A percentile compares a stretch with the other conserved stretches of the same genome.
These are phyloP conservation scores for Pichia gijzeniarum DNA, from an alignment of 805 yeast genomes.

Conservation along the genomic window DNA sequence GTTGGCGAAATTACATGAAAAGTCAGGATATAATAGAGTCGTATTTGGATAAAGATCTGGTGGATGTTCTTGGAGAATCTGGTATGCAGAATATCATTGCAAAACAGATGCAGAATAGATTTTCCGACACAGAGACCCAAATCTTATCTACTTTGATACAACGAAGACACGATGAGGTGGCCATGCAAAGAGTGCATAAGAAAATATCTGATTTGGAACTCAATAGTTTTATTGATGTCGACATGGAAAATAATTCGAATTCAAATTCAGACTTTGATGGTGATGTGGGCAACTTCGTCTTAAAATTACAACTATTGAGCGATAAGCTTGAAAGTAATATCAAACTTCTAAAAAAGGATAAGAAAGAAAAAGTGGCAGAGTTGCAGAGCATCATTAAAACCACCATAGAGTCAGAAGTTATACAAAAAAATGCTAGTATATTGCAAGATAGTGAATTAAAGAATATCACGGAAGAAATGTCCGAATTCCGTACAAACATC, in stretches of 20 bases:
- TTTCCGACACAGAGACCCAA: slow-evolving; percentile 5
- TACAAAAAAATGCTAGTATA: not conserved
- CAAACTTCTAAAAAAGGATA: slow-evolving; percentile 10
- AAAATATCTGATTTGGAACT: slow-evolving; percentile 15
- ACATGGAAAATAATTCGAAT: slow-evolving; percentile 1
- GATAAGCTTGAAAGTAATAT: slow-evolving; percentile 19
- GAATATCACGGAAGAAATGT: not conserved
- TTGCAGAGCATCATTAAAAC: slow-evolving; percentile 13
- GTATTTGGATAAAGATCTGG: slow-evolving; percentile 22
- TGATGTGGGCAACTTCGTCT: slow-evolving; percentile 16
- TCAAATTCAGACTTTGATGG: slow-evolving; percentile 11
- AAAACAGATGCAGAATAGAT: slow-evolving; percentile 5
- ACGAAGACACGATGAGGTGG: slow-evolving; percentile 12
- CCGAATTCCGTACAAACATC: not conserved
- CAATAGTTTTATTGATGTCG: slow-evolving; percentile 5
- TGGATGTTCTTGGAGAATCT: slow-evolving; percentile 18
- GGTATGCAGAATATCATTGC: slow-evolving; percentile 17
- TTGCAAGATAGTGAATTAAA: not conserved
- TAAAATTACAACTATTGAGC: slow-evolving; percentile 25
- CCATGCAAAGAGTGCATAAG: slow-evolving; percentile 11
- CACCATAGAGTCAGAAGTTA: slow-evolving; percentile 1
- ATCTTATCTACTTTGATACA: slow-evolving; percentile 17
- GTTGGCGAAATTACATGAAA: not conserved
- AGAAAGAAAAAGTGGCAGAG: slow-evolving; percentile 15
- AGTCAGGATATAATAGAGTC: slow-evolving; percentile 19